Evolutionary conservation across 345 rosid genomes (phyloP), one percentile per base, ranked within the genome.

Genomic region (Melaleuca alternifolia): DNA sequence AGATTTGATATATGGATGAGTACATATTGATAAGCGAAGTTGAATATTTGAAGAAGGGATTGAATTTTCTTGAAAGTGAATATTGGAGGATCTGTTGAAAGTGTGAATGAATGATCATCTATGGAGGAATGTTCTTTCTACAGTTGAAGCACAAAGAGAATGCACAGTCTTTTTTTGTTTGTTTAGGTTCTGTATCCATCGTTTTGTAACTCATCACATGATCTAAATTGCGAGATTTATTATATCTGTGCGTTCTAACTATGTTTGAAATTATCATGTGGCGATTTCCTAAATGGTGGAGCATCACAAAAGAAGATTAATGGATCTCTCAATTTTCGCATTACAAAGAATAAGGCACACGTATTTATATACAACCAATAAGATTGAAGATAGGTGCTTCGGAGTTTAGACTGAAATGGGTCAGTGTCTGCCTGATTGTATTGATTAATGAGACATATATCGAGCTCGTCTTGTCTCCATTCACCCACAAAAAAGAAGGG

Each of bases 391-490:
- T 86, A 82, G 48, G 88, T 90, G 94, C 83, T 59, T 75, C 87
- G 85, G 59, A 88, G 82, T 54, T 81, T 23, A 90, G 86, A 83
- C 5, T 7, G 86, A 87, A 88, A 59, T 37, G 10, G 89, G 91
- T 89, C 91, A n/a, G 9, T 89, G 90, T 83, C 93, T 85, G 62
- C 91, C 90, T 82, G 83, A 52, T 33, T 18, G 5, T 53, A 33
- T 82, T 50, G 85, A 82, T 26, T 86, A 30, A 51, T 85, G 83
- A 30, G 85, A 82, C 90, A 84, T 11, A 51, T 5, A 51, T 83
- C 56, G 28, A 83, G 53, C 84, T 83, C 11, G 48, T 71, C 79
- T 9, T 20, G 81, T 71, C 81, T 37, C 18, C 48, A 71, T 71
- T 71, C 26, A 21, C 48, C 81, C 48, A 44, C 7, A 10, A 71